Evolutionary conservation across 768 basidiomycete species (phyloP).

Genomic region (Serendipita sp.): DNA sequence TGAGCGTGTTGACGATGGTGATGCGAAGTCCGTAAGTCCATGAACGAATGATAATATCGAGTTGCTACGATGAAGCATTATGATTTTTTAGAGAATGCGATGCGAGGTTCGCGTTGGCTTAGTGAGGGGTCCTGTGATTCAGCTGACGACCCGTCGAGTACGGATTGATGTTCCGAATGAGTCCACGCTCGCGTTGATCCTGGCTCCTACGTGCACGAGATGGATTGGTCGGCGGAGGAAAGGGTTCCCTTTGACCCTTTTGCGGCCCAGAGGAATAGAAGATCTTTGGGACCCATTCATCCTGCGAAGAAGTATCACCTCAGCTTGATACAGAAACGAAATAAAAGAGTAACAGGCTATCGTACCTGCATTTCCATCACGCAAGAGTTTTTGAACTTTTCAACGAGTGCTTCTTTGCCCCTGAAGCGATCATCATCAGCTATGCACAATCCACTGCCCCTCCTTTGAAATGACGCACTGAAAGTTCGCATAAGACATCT

Average conservation of each 20-base stretch:
- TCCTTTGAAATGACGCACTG: slow-evolving; percentile 40
- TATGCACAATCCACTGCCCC: background rate
- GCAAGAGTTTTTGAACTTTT: slow-evolving; percentile 82
- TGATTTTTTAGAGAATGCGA: no score
- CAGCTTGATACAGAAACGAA: background rate
- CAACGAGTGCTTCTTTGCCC: slow-evolving; percentile 80
- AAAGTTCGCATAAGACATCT: slow-evolving; percentile 87
- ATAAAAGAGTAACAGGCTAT: no score
- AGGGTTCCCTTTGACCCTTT: slow-evolving; percentile 63
- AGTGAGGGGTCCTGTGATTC: no score
- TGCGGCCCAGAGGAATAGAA: slow-evolving; percentile 51
- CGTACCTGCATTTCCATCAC: slow-evolving; percentile 74
- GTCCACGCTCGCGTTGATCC: background rate
- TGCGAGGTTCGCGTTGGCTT: no score
- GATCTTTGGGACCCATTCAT: slow-evolving; percentile 10
- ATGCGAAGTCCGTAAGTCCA: no score
- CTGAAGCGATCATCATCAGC: slow-evolving; percentile 22
- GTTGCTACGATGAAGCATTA: no score
- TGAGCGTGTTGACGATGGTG: no score
- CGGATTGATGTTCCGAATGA: background rate
- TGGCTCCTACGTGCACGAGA: slow-evolving; percentile 1
- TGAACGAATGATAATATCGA: no score
- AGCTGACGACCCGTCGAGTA: background rate
- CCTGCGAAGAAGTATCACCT: background rate
- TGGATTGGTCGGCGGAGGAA: slow-evolving; percentile 64